Evolutionary conservation across 1,139 yeast species (phyloP).

Genomic region (Saccharomycopsis hybrid): DNA sequence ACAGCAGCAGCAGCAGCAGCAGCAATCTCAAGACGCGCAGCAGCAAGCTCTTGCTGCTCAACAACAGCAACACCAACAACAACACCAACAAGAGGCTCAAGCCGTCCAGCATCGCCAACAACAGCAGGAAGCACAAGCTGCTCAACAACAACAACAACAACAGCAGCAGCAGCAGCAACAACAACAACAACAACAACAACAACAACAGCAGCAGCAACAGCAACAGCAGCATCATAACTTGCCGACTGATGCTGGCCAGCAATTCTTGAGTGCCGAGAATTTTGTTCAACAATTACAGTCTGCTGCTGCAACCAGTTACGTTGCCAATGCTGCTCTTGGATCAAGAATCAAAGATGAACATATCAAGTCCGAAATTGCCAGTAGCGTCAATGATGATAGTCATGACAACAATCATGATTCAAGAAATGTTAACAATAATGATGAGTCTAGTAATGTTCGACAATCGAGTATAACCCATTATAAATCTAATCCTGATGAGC

Average conservation of each 20-base stretch:
- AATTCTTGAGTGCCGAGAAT: slow-evolving; percentile 13
- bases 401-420: slow-evolving; percentile 1
- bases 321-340: slow-evolving; percentile 20
- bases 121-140: neutral
- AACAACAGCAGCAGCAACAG: neutral
- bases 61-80: slow-evolving; percentile 2
- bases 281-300: slow-evolving; percentile 20
- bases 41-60: neutral
- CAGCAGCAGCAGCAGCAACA: neutral
- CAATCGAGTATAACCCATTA: too few relatives aligned
- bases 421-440: too few relatives aligned
- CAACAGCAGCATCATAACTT: neutral
- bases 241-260: slow-evolving; percentile 2
- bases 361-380: neutral
- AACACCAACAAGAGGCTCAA: neutral
- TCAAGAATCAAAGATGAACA: slow-evolving; percentile 7
- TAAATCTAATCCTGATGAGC: slow-evolving; percentile 3
- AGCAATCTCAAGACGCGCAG: neutral
- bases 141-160: too few relatives aligned
- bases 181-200: neutral
- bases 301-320: slow-evolving; percentile 14
- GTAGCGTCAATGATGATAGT: slow-evolving; percentile 1
- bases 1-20: slow-evolving; percentile 9
- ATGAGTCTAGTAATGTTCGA: too few relatives aligned
- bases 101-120: neutral